phyloP scores from a whole-genome alignment of 2,329 filamentous ascomycete genomes.

The Ascochyta lentis region DNA sequence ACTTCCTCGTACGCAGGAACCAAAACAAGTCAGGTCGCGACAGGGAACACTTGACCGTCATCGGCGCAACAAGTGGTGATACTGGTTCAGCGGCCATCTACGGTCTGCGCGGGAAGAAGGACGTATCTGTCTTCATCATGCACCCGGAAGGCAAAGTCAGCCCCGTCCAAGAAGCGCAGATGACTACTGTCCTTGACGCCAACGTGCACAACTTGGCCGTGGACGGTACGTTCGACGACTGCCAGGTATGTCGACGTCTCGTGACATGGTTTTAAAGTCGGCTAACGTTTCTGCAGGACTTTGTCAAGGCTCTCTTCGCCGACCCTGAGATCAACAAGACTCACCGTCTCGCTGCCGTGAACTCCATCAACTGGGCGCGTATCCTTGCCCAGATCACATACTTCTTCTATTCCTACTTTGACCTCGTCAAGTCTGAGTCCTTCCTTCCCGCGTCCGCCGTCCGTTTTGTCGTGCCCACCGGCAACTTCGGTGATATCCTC shows the following conservation, averaged over 20 bases:
- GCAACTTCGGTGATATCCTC: conserved; percentile 96
- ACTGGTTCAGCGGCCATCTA: conserved; percentile 97
- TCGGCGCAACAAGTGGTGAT: conserved; percentile 54
- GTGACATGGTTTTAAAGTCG: background rate
- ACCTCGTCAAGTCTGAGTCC: conserved; percentile 66
- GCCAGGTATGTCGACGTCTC: conserved; percentile 65
- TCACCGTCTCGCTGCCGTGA: conserved; percentile 88
- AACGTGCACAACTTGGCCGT: conserved; percentile 95
- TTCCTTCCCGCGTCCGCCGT: conserved; percentile 69
- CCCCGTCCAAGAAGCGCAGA: conserved; percentile 93
- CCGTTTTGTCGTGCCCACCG: conserved; percentile 89
- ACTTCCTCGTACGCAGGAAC: conserved; percentile 79
- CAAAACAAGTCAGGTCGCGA: conserved; percentile 73
- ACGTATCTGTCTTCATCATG: conserved; percentile 95
- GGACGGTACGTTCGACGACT: conserved; percentile 92
- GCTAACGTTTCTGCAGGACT: conserved; percentile 65
- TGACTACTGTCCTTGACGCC: conserved; percentile 89
- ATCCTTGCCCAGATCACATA: conserved; percentile 97
- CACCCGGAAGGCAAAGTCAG: conserved; percentile 90
- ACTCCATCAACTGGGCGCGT: conserved; percentile 95
- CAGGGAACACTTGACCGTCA: conserved; percentile 50
- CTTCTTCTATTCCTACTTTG: conserved; percentile 95
- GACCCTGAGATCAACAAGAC: conserved; percentile 83
- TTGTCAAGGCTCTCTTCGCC: conserved; percentile 90
- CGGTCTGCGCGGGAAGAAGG: conserved; percentile 91